phyloP scores from a whole-genome alignment of 2,329 filamentous ascomycete species.

The Aureobasidium sp. region DNA sequence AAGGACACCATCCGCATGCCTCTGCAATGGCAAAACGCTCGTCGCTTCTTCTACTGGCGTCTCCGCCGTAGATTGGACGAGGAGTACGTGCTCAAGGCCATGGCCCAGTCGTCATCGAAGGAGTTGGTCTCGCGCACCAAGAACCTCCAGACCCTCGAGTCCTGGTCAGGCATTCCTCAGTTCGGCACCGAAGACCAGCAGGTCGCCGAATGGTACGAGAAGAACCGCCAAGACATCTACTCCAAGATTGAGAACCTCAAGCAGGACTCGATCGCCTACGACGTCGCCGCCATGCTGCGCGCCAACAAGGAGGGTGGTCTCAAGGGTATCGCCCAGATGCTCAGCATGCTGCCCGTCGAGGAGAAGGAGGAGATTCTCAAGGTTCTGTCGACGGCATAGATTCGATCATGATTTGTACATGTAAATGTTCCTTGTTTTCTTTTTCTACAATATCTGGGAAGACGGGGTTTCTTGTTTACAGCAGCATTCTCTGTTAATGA shows the following conservation, averaged over 20 bases:
- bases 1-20: conserved; percentile 85
- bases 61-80: conserved; percentile 93
- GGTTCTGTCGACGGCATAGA: conserved; percentile 37
- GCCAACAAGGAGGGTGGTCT: conserved; percentile 61
- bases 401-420: background rate
- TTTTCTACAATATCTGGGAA: background rate
- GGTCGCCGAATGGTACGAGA: conserved; percentile 92
- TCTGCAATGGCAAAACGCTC: conserved; percentile 78
- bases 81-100: conserved; percentile 91
- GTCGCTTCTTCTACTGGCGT: conserved; percentile 99
- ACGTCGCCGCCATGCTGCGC: conserved; percentile 61
- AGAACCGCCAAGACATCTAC: conserved; percentile 75
- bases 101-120: conserved; percentile 44
- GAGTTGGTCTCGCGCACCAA: conserved; percentile 32
- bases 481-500: background rate
- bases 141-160: conserved; percentile 67
- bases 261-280: conserved; percentile 60
- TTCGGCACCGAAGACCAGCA: conserved; percentile 73
- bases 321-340: conserved; percentile 76
- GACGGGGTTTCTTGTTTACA: background rate
- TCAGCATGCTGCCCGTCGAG: conserved; percentile 77
- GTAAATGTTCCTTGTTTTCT: background rate
- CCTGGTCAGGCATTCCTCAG: conserved; percentile 71
- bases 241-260: conserved; percentile 80
- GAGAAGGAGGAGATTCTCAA: conserved; percentile 79